These are phyloP conservation scores for Priceomyces fermenticarens DNA, from an alignment of 805 yeast species.

Conservation along the genomic window DNA sequence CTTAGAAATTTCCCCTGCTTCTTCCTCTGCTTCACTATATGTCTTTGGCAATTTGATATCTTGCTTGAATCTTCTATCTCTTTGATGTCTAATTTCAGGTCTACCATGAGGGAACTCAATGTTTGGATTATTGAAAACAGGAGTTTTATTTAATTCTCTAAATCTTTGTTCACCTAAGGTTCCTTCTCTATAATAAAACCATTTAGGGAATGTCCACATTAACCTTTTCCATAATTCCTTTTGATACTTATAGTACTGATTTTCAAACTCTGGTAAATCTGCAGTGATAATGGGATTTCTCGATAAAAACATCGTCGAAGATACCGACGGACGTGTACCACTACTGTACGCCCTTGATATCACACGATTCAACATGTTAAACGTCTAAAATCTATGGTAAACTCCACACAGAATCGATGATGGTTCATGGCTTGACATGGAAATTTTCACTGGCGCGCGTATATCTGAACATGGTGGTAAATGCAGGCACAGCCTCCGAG, in stretches of 20 bases:
- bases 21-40: conserved; percentile 36
- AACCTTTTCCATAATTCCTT: conserved; percentile 81
- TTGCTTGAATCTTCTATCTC: conserved; percentile 86
- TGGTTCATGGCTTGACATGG: conserved; percentile 1
- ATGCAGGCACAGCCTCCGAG: background rate
- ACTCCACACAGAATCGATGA: background rate
- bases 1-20: conserved; percentile 29
- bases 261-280: conserved; percentile 68
- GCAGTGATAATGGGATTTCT: conserved; percentile 84
- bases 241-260: conserved; percentile 77
- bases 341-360: conserved; percentile 9
- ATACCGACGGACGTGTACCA: conserved; percentile 12
- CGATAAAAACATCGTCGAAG: conserved; percentile 63
- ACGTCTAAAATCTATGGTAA: background rate
- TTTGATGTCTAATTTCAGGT: conserved; percentile 82
- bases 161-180: conserved; percentile 83
- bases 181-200: conserved; percentile 87
- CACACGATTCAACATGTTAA: conserved; percentile 8
- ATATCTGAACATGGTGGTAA: conserved; percentile 4
- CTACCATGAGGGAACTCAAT: conserved; percentile 79
- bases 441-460: conserved; percentile 15
- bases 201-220: conserved; percentile 97
- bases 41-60: conserved; percentile 71
- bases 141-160: conserved; percentile 70
- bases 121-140: conserved; percentile 67